phyloP scores from a whole-genome alignment of 331 rosid species.

The Spiraea crenata region DNA sequence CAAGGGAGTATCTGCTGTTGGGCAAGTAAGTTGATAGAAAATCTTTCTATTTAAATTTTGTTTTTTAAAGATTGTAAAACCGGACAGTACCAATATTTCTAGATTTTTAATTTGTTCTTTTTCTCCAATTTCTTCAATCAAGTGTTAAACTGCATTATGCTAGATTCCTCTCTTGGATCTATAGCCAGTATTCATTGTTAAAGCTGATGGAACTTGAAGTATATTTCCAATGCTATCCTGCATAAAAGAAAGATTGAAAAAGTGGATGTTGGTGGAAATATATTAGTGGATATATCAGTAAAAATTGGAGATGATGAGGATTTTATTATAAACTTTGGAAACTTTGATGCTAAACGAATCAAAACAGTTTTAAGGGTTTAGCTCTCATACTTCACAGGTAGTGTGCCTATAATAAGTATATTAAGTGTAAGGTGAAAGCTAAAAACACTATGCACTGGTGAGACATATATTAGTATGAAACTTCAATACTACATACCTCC shows the following conservation, averaged over 20 bases:
- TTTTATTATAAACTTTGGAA: no score
- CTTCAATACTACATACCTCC: not conserved
- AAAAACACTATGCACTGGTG: not conserved
- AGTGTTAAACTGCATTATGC: not conserved
- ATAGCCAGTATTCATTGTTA: not conserved
- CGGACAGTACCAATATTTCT: not conserved
- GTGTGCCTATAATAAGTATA: not conserved
- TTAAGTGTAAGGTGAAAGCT: not conserved
- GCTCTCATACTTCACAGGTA: not conserved
- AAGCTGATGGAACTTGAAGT: conserved; percentile 1
- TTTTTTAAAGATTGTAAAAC: not conserved
- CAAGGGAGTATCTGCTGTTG: conserved; percentile 93
- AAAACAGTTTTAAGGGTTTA: not conserved
- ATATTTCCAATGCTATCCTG: conserved; percentile 1
- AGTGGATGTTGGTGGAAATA: not conserved
- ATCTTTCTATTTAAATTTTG: not conserved
- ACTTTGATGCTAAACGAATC: not conserved
- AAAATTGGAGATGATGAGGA: no score
- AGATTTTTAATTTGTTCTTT: not conserved
- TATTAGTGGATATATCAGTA: not conserved
- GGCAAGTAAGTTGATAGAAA: conserved; percentile 70
- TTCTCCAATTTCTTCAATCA: not conserved
- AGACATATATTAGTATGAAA: no score
- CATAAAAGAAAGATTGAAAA: not conserved
- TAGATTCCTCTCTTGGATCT: not conserved